phyloP scores from a whole-genome alignment of 2,329 filamentous ascomycete genomes.

The Neopestalotiopsis rosae region DNA sequence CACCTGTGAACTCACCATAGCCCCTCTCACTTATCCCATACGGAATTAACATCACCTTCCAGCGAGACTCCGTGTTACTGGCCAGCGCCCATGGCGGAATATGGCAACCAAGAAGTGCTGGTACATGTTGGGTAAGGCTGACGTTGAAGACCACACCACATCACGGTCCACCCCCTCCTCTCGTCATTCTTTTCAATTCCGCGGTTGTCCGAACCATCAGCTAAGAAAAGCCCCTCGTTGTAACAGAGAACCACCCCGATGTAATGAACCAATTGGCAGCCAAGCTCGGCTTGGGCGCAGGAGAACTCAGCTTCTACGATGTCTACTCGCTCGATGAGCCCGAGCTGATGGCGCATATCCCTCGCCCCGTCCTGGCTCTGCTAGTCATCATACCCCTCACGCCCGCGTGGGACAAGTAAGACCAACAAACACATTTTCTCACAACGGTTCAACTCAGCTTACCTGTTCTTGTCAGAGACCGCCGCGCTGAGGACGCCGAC shows the following conservation, averaged over 20 bases:
- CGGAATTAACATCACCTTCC: not conserved
- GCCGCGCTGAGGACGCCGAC: conserved; percentile 42
- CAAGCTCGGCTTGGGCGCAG: conserved; percentile 70
- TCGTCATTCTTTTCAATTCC: not conserved
- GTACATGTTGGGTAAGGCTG: conserved; percentile 18
- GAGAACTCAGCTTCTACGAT: conserved; percentile 75
- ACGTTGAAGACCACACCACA: not conserved
- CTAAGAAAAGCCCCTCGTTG: not conserved
- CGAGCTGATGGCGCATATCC: conserved; percentile 75
- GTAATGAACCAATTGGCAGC: conserved; percentile 77
- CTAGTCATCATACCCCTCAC: conserved; percentile 80
- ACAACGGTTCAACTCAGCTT: too few species aligned
- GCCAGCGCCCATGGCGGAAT: not conserved
- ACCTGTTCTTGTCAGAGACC: conserved; percentile 23
- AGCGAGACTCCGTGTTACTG: not conserved
- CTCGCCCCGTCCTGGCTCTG: conserved; percentile 77
- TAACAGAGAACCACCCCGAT: conserved; percentile 69
- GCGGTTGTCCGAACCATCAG: not conserved
- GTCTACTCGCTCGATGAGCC: conserved; percentile 82
- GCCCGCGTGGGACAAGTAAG: conserved; percentile 31
- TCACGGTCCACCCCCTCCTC: too few species aligned
- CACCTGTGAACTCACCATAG: not conserved
- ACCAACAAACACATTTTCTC: too few species aligned
- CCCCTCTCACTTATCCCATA: not conserved
- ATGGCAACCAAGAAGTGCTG: conserved; percentile 14